phyloP scores from a whole-genome alignment of 192 early-diverging fungal species.

The Coemansia nantahalensis region DNA sequence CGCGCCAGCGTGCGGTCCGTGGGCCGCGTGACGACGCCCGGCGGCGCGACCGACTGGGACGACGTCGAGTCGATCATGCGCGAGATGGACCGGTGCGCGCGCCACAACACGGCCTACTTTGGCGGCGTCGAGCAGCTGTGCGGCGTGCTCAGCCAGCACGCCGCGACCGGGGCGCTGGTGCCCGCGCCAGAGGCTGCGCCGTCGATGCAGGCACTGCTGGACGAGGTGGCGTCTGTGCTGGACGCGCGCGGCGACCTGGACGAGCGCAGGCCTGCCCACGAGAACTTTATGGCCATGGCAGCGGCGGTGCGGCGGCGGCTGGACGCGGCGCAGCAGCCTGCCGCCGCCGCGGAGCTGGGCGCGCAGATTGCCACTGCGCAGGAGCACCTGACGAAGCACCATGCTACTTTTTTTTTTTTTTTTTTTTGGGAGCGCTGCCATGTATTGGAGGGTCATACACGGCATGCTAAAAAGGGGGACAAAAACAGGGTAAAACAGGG shows the following conservation, averaged over 20 bases:
- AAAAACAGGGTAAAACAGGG: too few relatives aligned
- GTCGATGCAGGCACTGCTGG: too few relatives aligned
- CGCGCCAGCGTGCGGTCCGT: constrained; percentile 20
- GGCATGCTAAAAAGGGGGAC: too few relatives aligned
- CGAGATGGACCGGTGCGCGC: constrained; percentile 30
- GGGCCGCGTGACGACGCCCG: constrained; percentile 21
- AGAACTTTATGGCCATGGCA: constrained; percentile 43
- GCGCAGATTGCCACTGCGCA: background rate
- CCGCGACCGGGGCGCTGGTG: constrained; percentile 24
- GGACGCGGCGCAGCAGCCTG: constrained; percentile 6
- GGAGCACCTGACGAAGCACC: constrained; percentile 23
- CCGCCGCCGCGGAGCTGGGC: constrained; percentile 1
- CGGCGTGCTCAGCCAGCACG: constrained; percentile 31
- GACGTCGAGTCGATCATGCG: constrained; percentile 34
- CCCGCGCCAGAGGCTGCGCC: background rate
- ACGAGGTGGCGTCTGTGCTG: constrained; percentile 28
- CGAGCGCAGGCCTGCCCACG: constrained; percentile 34
- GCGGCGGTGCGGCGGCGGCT: constrained; percentile 28
- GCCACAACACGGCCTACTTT: constrained; percentile 31
- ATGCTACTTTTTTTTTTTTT: too few relatives aligned
- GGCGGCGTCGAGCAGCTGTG: constrained; percentile 29
- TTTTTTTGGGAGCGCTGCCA: too few relatives aligned
- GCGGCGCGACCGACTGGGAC: constrained; percentile 42
- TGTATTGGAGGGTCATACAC: too few relatives aligned
- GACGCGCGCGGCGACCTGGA: constrained; percentile 31